A percentile compares a stretch with the other conserved stretches of the same genome.
phyloP scores from a whole-genome alignment of 208 protist genomes.

The Acanthamoeba sp. region DNA sequence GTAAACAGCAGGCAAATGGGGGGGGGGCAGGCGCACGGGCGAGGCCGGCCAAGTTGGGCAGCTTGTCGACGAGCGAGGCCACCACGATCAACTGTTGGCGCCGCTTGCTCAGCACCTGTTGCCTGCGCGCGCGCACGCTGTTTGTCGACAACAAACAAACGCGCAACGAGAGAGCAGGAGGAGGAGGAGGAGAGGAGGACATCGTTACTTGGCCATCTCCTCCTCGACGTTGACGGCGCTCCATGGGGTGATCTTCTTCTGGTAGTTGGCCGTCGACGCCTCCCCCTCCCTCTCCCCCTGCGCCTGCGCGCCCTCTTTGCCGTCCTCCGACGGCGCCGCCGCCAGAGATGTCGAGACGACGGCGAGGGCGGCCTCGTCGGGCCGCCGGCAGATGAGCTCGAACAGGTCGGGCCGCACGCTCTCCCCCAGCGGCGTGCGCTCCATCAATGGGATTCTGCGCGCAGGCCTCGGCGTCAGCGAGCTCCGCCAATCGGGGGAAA shows the following conservation, averaged over 20 bases:
- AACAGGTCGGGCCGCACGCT: not conserved
- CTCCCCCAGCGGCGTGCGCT: not conserved
- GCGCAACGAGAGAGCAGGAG: not conserved
- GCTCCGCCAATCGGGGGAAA: too few relatives aligned
- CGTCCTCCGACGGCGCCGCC: too few relatives aligned
- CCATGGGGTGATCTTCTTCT: conserved; percentile 6
- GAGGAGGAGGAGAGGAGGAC: too few relatives aligned
- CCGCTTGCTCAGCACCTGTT: not conserved
- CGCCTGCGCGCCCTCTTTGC: not conserved
- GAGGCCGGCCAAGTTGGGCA: conserved; percentile 16
- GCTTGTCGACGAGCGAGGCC: not conserved
- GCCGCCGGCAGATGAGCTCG: not conserved
- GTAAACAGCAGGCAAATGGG: too few relatives aligned
- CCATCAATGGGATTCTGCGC: not conserved
- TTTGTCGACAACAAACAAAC: not conserved
- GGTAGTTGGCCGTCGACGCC: not conserved
- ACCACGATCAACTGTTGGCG: not conserved
- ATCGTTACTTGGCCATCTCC: not conserved
- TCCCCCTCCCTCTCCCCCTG: not conserved
- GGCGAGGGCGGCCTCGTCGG: not conserved
- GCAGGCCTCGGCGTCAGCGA: too few relatives aligned
- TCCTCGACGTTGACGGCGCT: not conserved
- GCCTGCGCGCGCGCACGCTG: not conserved
- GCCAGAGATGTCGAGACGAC: too few relatives aligned
- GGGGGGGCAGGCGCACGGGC: not conserved